A percentile compares a stretch with the other conserved stretches of the same genome.
These are phyloP conservation scores for Stachybotrys chartarum DNA, from an alignment of 2,329 filamentous ascomycete species.

Conservation along the genomic window DNA sequence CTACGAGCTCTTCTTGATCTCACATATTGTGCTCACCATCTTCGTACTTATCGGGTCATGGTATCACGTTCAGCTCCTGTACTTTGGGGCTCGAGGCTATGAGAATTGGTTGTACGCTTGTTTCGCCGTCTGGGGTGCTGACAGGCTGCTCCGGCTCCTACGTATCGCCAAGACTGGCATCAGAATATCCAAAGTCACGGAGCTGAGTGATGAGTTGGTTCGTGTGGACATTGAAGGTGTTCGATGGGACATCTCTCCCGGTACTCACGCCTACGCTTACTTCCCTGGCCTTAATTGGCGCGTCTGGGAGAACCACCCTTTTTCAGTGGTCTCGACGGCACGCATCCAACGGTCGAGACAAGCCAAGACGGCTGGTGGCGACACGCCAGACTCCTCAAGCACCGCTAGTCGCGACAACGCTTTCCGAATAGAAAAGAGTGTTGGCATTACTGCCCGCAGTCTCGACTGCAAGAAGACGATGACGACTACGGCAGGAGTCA, in stretches of 20 bases:
- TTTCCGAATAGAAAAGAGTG: not conserved
- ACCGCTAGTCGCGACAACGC: not conserved
- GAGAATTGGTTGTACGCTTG: slow-evolving; percentile 32
- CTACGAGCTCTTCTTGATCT: slow-evolving; percentile 34
- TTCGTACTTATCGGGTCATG: slow-evolving; percentile 31
- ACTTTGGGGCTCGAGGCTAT: slow-evolving; percentile 14
- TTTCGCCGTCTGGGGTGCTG: slow-evolving; percentile 26
- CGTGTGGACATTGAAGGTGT: slow-evolving; percentile 34
- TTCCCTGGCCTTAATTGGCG: slow-evolving; percentile 37
- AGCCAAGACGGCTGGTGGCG: not conserved
- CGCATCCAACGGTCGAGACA: not conserved
- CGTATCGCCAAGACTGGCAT: slow-evolving; percentile 30
- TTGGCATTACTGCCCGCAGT: not conserved
- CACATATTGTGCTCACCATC: slow-evolving; percentile 29
- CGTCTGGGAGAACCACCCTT: slow-evolving; percentile 49
- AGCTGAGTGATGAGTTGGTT: slow-evolving; percentile 23
- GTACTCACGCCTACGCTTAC: slow-evolving; percentile 36
- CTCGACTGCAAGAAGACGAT: not conserved
- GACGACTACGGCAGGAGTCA: slow-evolving; percentile 16
- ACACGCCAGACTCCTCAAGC: not conserved
- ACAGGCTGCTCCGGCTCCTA: slow-evolving; percentile 31
- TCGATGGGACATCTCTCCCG: slow-evolving; percentile 21
- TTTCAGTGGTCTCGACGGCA: slow-evolving; percentile 26
- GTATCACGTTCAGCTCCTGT: slow-evolving; percentile 27
- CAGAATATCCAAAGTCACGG: slow-evolving; percentile 25